Conservation (phyloP, 495 filamentous ascomycete species). For the Tricharina praecox region DNA sequence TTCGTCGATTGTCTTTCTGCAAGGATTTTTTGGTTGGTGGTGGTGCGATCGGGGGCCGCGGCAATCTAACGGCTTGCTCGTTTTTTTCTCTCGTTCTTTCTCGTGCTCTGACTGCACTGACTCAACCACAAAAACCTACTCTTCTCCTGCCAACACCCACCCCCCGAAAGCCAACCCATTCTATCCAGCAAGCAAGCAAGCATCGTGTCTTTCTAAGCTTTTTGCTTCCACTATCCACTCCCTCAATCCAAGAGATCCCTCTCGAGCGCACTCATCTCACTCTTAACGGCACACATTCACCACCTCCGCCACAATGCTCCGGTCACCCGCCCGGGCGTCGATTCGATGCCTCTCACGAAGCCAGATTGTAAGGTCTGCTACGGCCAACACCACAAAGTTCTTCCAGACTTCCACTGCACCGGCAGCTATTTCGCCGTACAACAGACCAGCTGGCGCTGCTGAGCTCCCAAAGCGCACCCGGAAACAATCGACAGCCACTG, state of each 20-base stretch:
- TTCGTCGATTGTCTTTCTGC: too few relatives aligned
- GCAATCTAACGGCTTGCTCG: background rate
- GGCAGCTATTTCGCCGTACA: constrained; percentile 22
- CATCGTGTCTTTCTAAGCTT: background rate
- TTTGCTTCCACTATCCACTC: background rate
- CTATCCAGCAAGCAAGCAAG: too few relatives aligned
- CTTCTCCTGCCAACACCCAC: background rate
- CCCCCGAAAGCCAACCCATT: background rate
- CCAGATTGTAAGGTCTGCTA: too few relatives aligned
- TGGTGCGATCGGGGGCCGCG: too few relatives aligned
- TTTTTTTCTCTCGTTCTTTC: background rate
- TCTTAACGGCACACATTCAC: too few relatives aligned
- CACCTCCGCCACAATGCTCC: constrained; percentile 19
- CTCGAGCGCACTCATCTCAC: background rate
- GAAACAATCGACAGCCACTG: constrained; percentile 22
- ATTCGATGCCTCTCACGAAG: background rate
- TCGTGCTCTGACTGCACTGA: background rate
- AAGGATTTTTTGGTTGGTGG: too few relatives aligned
- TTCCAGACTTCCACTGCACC: constrained; percentile 16
- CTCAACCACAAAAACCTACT: too few relatives aligned
- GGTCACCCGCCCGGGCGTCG: constrained; percentile 19
- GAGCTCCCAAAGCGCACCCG: constrained; percentile 9
- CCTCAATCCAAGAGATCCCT: background rate
- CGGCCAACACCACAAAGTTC: constrained; percentile 14
- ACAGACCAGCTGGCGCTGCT: constrained; percentile 7